Evolutionary conservation across 2,329 filamentous ascomycete species (phyloP).

Genomic region (Fusarium fujikuroi): DNA sequence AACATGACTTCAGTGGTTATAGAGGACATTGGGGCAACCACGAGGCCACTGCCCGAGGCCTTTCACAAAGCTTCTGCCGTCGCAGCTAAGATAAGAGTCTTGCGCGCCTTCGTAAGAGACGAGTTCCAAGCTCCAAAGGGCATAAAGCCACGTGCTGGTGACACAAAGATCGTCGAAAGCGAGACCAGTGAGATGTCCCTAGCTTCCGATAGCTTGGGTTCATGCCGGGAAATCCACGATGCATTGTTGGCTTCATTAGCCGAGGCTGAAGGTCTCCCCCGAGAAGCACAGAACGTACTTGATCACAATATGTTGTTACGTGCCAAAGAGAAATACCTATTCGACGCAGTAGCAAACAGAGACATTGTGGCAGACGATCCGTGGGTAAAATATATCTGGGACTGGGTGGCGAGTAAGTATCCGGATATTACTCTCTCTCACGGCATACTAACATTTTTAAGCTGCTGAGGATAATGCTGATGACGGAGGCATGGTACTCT

Average conservation of each 20-base stretch:
- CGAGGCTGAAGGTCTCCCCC: constrained; percentile 59
- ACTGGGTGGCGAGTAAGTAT: constrained; percentile 73
- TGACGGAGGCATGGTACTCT: constrained; percentile 75
- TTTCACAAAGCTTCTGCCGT: constrained; percentile 56
- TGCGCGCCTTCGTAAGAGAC: constrained; percentile 55
- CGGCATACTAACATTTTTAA: constrained; percentile 38
- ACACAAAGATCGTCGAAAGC: constrained; percentile 45
- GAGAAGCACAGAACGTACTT: constrained; percentile 62
- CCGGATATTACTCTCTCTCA: background rate
- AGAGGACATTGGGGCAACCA: constrained; percentile 51
- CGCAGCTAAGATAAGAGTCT: constrained; percentile 60
- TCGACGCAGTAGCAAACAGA: constrained; percentile 73
- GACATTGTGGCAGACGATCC: constrained; percentile 75
- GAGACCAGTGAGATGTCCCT: constrained; percentile 52
- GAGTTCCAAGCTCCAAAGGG: constrained; percentile 43
- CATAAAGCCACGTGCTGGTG: constrained; percentile 39
- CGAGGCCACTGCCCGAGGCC: constrained; percentile 52
- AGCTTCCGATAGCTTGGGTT: constrained; percentile 53
- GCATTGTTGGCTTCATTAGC: constrained; percentile 59
- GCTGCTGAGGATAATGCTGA: constrained; percentile 72
- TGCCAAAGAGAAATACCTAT: constrained; percentile 70
- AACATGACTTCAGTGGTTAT: constrained; percentile 49
- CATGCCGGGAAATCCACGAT: constrained; percentile 69
- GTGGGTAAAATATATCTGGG: constrained; percentile 83
- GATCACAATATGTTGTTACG: constrained; percentile 70